Evolutionary conservation across 73 alveolate species (phyloP), one percentile per base, ranked within the genome.

Genomic region (Stentor roeselii): DNA sequence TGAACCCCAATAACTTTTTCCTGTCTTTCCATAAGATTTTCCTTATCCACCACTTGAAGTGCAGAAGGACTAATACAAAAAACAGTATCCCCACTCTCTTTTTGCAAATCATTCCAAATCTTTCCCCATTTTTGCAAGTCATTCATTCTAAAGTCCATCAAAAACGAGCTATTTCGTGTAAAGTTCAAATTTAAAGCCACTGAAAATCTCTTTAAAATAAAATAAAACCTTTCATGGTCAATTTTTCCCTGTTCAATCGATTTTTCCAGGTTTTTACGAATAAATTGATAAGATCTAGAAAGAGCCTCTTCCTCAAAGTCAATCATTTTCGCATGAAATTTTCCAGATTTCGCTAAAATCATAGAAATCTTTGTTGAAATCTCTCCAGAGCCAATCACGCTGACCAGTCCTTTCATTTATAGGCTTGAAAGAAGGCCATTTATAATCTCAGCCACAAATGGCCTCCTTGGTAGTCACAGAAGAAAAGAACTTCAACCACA

Each of bases 401-500:
- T 21, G 21, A 50, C 21, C 67, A 50, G 6, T 11, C 67, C 67
- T 50, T 50, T 50, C 67, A 50, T 50, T 50, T 50, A 50, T 50
- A 50, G 67, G 67, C 30, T 50, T 11, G 21, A 50, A 11, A 21
- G 21, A 11, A 50, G 6, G 67, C 67, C 67, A 50, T 50, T 50
- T 11, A 11, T 11, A 50, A 67, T 67, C 37, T 34, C 41, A 67
- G 80, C 80, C 80, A 67, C 80, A 67, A 67, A 67, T 67, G 80
- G n/a, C 80, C 86, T 83, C 90, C 59, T 88, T 88, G 84, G 88
- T 87, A 39, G 78, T 91, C 75, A 87, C 90, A 39, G 90, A 92
- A 75, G 97, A 93, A 75, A 90, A 83, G 85, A 96, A 96, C 82
- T 96, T 96, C 94, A 95, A 85, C 83, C 96, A 93, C 92, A 96